Base-by-base conservation (phyloP, 1,284 basidiomycete genomes). In the Pyrrhoderma noxium region DNA sequence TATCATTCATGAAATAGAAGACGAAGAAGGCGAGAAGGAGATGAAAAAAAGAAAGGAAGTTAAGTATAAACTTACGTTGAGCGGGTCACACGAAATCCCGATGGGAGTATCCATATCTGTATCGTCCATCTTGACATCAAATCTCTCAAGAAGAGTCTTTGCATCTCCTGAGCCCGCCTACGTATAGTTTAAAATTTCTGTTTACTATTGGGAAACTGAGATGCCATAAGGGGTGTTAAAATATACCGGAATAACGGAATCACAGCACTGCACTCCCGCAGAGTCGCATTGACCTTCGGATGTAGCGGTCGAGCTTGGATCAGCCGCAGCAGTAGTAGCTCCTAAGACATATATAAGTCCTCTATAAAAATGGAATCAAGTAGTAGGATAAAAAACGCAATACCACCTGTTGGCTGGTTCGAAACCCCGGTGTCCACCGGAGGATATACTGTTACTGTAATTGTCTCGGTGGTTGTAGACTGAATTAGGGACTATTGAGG, bases 11-110 rank as follows among this genome's bases (percentile, higher is more conserved):
- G 8, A 9, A 8, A 45, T 8, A 14, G 8, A 45, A 25, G 14
- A 42, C 19, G 19, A 40, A 40, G 11, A 31, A 31, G 11, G 11
- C 5, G 11, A 5, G 7, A 31, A 11, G 27, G 27, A 18, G 22
- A 46, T 46, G 31, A 35, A 8, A 36, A 3, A 38, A 18, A 25
- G 31, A 35, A 8, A 36, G 3, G 3, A 18, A 25, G 2, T 13
- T 25, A 18, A 31, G 11, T 31, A 5, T 11, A 21, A 16, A 43
- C 47, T 18, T 46, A 67, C 62, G 43, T 61, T 59, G 31, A 51
- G 49, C 7, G 49, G 42, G 27, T 13, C n/a, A 42, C 49, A 51
- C 31, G 49, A 49, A 18, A 51, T 9, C n/a, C 49, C 49, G 36
- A 51, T 27, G 21, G 34, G 49, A 18, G 47, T 21, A 31, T 47